A percentile compares a stretch with the other conserved stretches of the same genome.
These are phyloP conservation scores for Jimgerdemannia lactiflua DNA, from an alignment of 192 early-diverging fungal species.

Conservation along the genomic window DNA sequence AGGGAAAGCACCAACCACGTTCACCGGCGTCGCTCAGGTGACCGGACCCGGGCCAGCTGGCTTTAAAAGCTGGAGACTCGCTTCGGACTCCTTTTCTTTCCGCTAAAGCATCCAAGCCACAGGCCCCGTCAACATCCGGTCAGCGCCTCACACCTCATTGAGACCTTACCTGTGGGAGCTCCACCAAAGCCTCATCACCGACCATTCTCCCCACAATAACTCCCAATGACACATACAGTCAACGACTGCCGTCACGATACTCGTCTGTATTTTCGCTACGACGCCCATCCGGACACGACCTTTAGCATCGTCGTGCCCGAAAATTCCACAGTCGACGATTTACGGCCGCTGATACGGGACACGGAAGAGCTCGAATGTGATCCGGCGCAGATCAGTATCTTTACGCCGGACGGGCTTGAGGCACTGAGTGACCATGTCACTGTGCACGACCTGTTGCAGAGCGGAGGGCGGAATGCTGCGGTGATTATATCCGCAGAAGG, in stretches of 20 bases:
- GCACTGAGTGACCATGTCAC: background rate
- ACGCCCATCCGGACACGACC: background rate
- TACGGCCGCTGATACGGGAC: background rate
- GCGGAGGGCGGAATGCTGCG: background rate
- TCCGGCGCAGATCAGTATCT: background rate
- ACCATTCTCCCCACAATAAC: too few relatives aligned
- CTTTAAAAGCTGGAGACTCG: background rate
- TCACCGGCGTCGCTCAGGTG: background rate
- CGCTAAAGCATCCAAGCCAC: background rate
- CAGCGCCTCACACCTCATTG: background rate
- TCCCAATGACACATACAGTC: background rate
- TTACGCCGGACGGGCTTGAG: background rate
- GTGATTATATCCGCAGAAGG: too few relatives aligned
- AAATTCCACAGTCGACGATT: background rate
- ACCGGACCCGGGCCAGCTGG: background rate
- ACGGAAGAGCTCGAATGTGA: background rate
- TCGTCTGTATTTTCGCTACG: background rate
- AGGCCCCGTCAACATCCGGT: background rate
- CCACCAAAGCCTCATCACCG: too few relatives aligned
- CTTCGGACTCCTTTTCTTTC: background rate
- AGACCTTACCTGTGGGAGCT: too few relatives aligned
- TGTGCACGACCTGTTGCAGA: background rate
- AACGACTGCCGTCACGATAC: background rate
- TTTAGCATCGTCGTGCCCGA: background rate
- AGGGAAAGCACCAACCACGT: background rate